phyloP scores from a whole-genome alignment of 805 yeast genomes.

The Kluyveromyces siamensis region DNA sequence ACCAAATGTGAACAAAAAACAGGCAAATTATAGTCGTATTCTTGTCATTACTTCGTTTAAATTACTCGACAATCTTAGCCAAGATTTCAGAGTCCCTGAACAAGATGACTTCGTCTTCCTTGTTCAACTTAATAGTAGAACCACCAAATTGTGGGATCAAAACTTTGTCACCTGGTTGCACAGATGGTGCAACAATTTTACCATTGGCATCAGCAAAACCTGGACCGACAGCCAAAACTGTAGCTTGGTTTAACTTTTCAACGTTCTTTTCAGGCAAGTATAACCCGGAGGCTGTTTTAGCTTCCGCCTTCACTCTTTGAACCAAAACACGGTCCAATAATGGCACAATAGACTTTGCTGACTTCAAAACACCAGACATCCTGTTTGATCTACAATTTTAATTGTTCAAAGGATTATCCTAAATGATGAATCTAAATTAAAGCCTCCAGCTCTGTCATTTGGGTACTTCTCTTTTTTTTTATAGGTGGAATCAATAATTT shows the following conservation, averaged over 20 bases:
- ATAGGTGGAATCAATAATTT: too few species aligned
- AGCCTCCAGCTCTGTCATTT: too few species aligned
- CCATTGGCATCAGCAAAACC: conserved; percentile 77
- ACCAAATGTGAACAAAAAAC: too few species aligned
- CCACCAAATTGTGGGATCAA: conserved; percentile 95
- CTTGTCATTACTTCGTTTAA: neutral
- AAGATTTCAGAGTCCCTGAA: conserved; percentile 92
- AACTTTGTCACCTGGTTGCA: conserved; percentile 86
- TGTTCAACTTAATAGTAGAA: conserved; percentile 75
- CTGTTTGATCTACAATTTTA: neutral
- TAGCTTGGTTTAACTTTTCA: conserved; percentile 86
- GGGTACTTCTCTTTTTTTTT: too few species aligned
- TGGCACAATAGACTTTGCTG: conserved; percentile 83
- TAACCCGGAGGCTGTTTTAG: conserved; percentile 87
- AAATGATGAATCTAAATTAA: too few species aligned
- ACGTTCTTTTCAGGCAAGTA: conserved; percentile 94
- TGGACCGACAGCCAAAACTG: conserved; percentile 92
- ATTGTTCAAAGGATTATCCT: neutral
- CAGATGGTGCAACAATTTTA: conserved; percentile 59
- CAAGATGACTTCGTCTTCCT: conserved; percentile 63
- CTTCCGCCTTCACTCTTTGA: conserved; percentile 85
- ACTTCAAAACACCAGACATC: conserved; percentile 57
- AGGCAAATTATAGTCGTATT: neutral
- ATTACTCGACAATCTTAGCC: conserved; percentile 73
- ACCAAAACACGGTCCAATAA: conserved; percentile 93